Base-by-base conservation (phyloP, 257 asterid species). In the Nicotiana knightiana region DNA sequence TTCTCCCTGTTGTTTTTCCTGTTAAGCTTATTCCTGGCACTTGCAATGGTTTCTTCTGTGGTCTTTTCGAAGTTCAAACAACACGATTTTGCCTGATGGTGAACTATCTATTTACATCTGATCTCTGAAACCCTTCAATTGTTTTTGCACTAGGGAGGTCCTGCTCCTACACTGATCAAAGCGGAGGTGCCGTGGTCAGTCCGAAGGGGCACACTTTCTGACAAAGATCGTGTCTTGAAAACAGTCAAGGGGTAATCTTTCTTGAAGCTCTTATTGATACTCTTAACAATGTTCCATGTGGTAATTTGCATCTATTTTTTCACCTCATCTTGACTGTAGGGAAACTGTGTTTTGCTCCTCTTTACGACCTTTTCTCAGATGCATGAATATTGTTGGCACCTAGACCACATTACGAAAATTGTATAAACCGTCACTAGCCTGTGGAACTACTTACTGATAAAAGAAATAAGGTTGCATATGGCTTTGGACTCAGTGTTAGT, bases 91-190 rank as follows among this genome's bases (percentile, higher is more conserved):
- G 18, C 43, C 16, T 58, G 78, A 21, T 71, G 58, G 58, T 70
- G 78, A 17, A 24, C 59, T 71, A 71, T 71, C 37, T 46, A 6
- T 33, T 43, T 71, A 13, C 59, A 21, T 21, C 59, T 39, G 61
- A 48, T 73, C 61, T 48, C 57, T n/a, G 58, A 84, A 33, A 63
- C 66, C 24, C 30, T 21, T 85, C 46, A 82, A 55, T 68, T 85
- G 76, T 71, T 77, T 63, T n/a, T 82, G 88, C 67, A 79, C 83
- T 91, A 94, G 98, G 93, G 88, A 37, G 90, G 88, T 39, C 86
- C 83, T 75, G 73, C 76, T 55, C 57, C 76, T 39, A 51, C 86
- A 51, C 80, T 83, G 37, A 58, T 79, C 80, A 83, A 79, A 59
- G 86, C 86, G 79, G 86, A 83, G 53, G 80, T 35, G 51, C 86